phyloP scores from a whole-genome alignment of 352 stramenopile species.

The Phytophthora agathidicida region DNA sequence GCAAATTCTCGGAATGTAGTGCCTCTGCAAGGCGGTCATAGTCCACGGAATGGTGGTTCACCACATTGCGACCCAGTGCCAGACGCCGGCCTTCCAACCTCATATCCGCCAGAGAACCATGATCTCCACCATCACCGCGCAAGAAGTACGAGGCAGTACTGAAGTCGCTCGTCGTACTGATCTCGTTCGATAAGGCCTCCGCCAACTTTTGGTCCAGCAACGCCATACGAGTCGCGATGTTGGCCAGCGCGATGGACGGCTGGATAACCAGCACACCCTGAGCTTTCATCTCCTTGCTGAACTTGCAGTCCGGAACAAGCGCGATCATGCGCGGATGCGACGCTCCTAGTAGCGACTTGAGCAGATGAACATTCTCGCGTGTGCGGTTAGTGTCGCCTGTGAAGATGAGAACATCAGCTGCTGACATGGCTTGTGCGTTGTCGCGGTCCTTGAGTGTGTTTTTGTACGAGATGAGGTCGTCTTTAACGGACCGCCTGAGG shows the following conservation, averaged over 20 bases:
- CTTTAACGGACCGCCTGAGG: slow-evolving; percentile 50
- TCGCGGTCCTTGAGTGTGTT: slow-evolving; percentile 62
- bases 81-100: slow-evolving; percentile 44
- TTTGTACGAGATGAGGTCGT: slow-evolving; percentile 70
- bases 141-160: slow-evolving; percentile 70
- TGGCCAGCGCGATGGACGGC: slow-evolving; percentile 69
- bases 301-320: slow-evolving; percentile 51
- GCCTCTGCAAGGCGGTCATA: slow-evolving; percentile 52
- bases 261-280: slow-evolving; percentile 55
- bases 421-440: slow-evolving; percentile 42
- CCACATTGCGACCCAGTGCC: slow-evolving; percentile 53
- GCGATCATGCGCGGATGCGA: slow-evolving; percentile 66
- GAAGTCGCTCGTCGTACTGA: slow-evolving; percentile 57
- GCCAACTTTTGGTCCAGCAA: slow-evolving; percentile 57
- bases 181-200: slow-evolving; percentile 46
- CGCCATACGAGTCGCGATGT: slow-evolving; percentile 72
- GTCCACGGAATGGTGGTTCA: slow-evolving; percentile 75
- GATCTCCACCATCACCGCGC: slow-evolving; percentile 33
- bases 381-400: slow-evolving; percentile 55
- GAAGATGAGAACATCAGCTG: slow-evolving; percentile 68
- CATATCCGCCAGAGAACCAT: slow-evolving; percentile 51
- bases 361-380: slow-evolving; percentile 55
- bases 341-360: slow-evolving; percentile 46
- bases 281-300: slow-evolving; percentile 50
- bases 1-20: slow-evolving; percentile 38